Evolutionary conservation across 2,329 filamentous ascomycete species (phyloP), one percentile per base, ranked within the genome.

Genomic region (Arthrinium phaeospermum): DNA sequence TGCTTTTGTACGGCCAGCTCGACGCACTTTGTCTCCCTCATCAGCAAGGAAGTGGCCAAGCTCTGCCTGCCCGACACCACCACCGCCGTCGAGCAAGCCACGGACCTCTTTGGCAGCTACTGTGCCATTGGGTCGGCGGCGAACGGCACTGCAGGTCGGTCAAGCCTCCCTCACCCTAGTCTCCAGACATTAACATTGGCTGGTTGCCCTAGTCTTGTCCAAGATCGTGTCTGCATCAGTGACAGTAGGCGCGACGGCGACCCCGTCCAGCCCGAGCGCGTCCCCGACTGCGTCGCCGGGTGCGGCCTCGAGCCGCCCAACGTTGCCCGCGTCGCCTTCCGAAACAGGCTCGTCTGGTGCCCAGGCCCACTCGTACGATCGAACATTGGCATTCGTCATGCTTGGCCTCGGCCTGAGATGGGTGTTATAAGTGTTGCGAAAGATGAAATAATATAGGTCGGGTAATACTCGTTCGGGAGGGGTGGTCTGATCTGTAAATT

Each of bases 1-100:
- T 71, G 70, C 22, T 71, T 71, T n/a, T 71, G 70, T 10, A 57
- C 34, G 1, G 61, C 45, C 13, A 71, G 70, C 6, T 71, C 64
- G n/a, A 44, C 46, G 0, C 5, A 68, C 1, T 68, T 57, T 19
- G 41, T 34, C 1, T 44, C 45, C n/a, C 7, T 51, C 46, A 71
- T 71, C 30, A 53, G 61, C 61, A 71, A 30, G 19, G 41, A 68
- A 12, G 70, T 71, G 7, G 45, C 64, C 0, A 68, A 45, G 19
- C 30, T 14, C 19, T 71, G 70, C 46, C 37, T 68, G 57, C 44
- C 64, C 24, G n/a, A 68, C 10, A 68, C 61, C 1, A 16, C 70
- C 13, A 51, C 70, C 13, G 61, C 44, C 0, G 30, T 67, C 13
- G 0, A 22, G 22, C 64, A 68, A 24, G 70, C 70, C 4, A 4